Conservation (phyloP, 2,329 filamentous ascomycete genomes). For the Penicillium nordicum region DNA sequence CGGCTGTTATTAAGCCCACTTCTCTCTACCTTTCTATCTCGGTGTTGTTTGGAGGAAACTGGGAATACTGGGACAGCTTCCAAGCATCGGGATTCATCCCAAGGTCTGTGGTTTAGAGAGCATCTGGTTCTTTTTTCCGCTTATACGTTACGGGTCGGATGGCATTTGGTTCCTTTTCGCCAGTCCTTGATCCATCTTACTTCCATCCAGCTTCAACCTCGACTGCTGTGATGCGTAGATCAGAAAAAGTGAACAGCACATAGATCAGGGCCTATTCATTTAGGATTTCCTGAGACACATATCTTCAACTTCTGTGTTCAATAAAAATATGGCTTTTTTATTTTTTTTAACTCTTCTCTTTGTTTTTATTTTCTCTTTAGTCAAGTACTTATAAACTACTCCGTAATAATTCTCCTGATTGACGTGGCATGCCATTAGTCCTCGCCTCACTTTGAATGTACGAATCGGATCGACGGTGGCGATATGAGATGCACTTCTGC, state of each 20-base stretch:
- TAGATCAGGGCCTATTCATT: constrained; percentile 15
- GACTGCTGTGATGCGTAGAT: constrained; percentile 22
- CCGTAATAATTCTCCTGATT: not conserved
- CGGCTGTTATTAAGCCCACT: not conserved
- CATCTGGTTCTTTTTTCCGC: constrained; percentile 3
- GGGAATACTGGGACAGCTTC: constrained; percentile 1
- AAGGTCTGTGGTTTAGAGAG: constrained; percentile 2
- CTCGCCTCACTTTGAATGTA: constrained; percentile 1
- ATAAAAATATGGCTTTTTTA: constrained; percentile 13
- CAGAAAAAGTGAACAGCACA: constrained; percentile 29
- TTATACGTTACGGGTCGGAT: constrained; percentile 25
- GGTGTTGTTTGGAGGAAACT: constrained; percentile 7
- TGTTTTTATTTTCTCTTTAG: not conserved
- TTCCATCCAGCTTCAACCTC: constrained; percentile 15
- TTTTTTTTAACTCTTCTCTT: not conserved
- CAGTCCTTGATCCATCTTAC: constrained; percentile 23
- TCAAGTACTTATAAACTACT: too few relatives aligned
- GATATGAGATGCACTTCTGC: constrained; percentile 2
- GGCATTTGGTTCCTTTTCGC: constrained; percentile 32
- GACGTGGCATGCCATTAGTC: not conserved
- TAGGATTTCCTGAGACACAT: constrained; percentile 19
- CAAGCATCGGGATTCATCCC: constrained; percentile 13
- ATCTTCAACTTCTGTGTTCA: constrained; percentile 16
- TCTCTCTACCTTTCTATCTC: constrained; percentile 3
- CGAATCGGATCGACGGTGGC: not conserved